Evolutionary conservation across 306 rosid species (phyloP).

Genomic region (Corylus heterophylla): DNA sequence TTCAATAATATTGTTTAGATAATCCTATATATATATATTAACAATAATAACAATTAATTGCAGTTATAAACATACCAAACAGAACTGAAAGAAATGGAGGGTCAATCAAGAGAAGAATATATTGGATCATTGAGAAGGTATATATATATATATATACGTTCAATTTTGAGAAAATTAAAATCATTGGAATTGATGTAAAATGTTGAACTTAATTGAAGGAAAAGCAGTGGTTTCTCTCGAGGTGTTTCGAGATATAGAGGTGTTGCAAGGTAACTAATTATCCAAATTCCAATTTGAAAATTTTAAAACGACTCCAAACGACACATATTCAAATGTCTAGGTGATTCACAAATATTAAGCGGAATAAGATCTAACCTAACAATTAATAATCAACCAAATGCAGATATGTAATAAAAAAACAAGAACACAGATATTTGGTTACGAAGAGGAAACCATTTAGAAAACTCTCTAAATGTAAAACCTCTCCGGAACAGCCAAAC

Average conservation of each 20-base stretch:
- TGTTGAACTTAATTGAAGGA: conserved; percentile 41
- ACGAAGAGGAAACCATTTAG: too few relatives aligned
- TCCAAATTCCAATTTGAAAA: not conserved
- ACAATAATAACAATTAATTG: not conserved
- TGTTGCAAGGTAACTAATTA: conserved; percentile 71
- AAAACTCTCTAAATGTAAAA: too few relatives aligned
- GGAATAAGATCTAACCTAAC: too few relatives aligned
- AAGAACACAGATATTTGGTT: too few relatives aligned
- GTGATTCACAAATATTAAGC: too few relatives aligned
- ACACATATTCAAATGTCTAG: too few relatives aligned
- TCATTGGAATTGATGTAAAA: not conserved
- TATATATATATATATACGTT: not conserved
- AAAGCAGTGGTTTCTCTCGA: conserved; percentile 96
- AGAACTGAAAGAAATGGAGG: conserved; percentile 76
- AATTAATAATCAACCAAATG: too few relatives aligned
- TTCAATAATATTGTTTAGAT: not conserved
- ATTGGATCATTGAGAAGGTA: conserved; percentile 93
- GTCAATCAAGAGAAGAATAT: conserved; percentile 85
- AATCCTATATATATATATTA: not conserved
- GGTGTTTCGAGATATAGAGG: conserved; percentile 97
- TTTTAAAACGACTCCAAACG: too few relatives aligned
- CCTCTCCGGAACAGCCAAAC: too few relatives aligned
- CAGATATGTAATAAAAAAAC: too few relatives aligned
- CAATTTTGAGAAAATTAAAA: not conserved
- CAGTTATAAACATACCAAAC: conserved; percentile 62